Percentiles rank a stretch among this genome's conserved stretches.
phyloP scores from a whole-genome alignment of 148 eudicot species.

The Selenicereus undatus region DNA sequence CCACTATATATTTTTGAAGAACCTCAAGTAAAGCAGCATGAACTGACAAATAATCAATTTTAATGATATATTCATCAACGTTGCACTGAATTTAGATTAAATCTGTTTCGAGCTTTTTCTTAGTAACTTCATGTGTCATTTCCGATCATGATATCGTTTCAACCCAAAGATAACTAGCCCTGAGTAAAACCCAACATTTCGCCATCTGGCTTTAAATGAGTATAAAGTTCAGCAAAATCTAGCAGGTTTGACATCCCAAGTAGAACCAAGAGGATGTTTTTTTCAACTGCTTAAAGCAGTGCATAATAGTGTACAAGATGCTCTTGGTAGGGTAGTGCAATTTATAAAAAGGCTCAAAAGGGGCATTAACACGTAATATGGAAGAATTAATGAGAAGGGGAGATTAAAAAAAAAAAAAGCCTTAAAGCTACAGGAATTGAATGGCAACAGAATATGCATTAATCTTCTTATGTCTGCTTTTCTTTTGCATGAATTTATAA shows the following conservation, averaged over 20 bases:
- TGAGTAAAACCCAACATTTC: too few relatives aligned
- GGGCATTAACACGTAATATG: background rate
- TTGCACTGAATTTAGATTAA: too few relatives aligned
- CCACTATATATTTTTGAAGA: too few relatives aligned
- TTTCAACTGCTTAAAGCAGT: background rate
- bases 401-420: too few relatives aligned
- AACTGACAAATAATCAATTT: too few relatives aligned
- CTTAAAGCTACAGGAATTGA: background rate
- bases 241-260: background rate
- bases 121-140: background rate
- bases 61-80: too few relatives aligned
- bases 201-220: background rate
- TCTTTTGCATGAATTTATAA: background rate
- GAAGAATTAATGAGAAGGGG: slow-evolving; percentile 9
- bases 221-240: background rate
- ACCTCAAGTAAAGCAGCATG: too few relatives aligned
- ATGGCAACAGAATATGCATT: background rate
- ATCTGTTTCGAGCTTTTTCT: background rate
- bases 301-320: background rate
- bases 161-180: background rate
- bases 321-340: background rate
- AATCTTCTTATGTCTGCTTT: background rate
- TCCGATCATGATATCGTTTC: background rate
- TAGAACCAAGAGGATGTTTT: background rate
- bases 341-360: background rate